These are phyloP conservation scores for Phaeodactylum tricornutum DNA, from an alignment of 108 stramenopile genomes.

Conservation along the genomic window DNA sequence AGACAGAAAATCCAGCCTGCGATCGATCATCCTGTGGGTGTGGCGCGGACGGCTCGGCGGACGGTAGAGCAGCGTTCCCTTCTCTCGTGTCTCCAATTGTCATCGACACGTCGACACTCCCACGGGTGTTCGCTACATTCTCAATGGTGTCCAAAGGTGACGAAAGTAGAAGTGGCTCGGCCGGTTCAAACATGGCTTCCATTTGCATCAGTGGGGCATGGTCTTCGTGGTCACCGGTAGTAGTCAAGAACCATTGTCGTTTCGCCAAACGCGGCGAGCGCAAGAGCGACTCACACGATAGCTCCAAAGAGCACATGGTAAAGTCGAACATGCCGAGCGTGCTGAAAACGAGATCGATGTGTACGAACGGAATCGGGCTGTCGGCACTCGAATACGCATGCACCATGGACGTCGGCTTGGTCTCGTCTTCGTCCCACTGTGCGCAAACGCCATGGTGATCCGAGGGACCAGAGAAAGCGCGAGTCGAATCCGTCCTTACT, in stretches of 20 bases:
- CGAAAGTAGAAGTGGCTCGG: no score
- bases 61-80: not conserved
- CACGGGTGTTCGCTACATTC: not conserved
- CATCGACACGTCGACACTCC: not conserved
- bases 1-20: not conserved
- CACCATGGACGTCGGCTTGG: slow-evolving; percentile 53
- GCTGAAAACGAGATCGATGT: slow-evolving; percentile 43
- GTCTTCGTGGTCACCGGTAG: slow-evolving; percentile 1
- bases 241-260: slow-evolving; percentile 41
- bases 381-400: slow-evolving; percentile 66
- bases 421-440: slow-evolving; percentile 39
- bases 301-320: slow-evolving; percentile 38
- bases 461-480: slow-evolving; percentile 15
- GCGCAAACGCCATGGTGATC: slow-evolving; percentile 52
- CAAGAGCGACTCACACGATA: slow-evolving; percentile 49
- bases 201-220: slow-evolving; percentile 15
- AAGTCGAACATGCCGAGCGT: slow-evolving; percentile 57
- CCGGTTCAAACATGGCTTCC: slow-evolving; percentile 32
- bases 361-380: slow-evolving; percentile 64
- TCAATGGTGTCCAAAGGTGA: no score
- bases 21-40: not conserved
- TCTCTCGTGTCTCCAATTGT: not conserved
- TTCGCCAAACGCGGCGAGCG: slow-evolving; percentile 38
- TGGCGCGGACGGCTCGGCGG: not conserved
- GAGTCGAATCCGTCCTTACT: slow-evolving; percentile 32